Evolutionary conservation across 805 yeast genomes (phyloP), one percentile per base, ranked within the genome.

Genomic region (Barnettozyma sp.): DNA sequence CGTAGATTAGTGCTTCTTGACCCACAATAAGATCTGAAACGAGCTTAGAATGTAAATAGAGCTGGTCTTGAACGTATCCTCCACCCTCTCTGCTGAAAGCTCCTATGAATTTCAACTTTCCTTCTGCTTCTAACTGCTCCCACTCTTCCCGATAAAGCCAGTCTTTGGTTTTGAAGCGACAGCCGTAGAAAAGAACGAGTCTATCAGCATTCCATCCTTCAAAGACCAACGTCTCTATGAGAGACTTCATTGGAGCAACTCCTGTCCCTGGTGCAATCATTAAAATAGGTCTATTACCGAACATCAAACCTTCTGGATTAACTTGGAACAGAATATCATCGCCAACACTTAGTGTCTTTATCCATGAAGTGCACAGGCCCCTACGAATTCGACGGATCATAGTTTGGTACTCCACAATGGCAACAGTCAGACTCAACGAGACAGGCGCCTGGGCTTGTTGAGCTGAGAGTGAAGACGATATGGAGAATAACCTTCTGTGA

Each of bases 221-320:
- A 6, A 44, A 24, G 14, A 56, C 39, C 3, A 56, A 48, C 1
- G 64, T 49, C 28, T 73, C 73, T 11, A 90, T 68, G 26, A 88
- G 50, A 1, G 84, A 71, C 49, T 85, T 73, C 71, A 90, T 76
- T 2, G 98, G 98, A 1, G 99, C 98, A 9, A 92, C 66, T 2
- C 99, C 99, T 0, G 97, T 94, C 4, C 98, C 99, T 0, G 98
- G 94, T 2, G 90, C 81, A 4, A 90, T 68, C 71, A 90, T 64
- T 4, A 92, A 60, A 18, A 82, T 59, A 0, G 95, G 82, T 4
- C 44, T 20, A 55, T 29, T 58, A 8, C 33, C 54, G 11, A 70
- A 60, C 26, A 57, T 58, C 29, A 76, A 43, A 11, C 63, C 56
- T 42, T 78, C 72, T 21, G 59, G 55, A 38, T 71, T 69, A 7